Evolutionary conservation across 108 stramenopile genomes (phyloP).

Genomic region (Fragilaria crotonensis): DNA sequence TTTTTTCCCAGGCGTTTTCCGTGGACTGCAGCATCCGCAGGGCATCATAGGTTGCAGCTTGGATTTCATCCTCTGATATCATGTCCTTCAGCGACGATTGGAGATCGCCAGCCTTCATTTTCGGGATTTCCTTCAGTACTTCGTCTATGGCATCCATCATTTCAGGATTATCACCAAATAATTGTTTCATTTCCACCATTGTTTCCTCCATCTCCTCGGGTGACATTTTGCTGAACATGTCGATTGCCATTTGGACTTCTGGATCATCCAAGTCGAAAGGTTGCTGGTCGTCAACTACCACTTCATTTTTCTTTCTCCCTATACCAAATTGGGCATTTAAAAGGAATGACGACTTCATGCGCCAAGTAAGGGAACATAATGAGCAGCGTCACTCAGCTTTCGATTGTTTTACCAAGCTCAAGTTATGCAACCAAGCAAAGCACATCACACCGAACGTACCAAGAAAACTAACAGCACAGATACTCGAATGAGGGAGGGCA

Average conservation of each 20-base stretch:
- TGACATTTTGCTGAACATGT: constrained; percentile 25
- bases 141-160: constrained; percentile 6
- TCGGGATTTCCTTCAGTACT: constrained; percentile 11
- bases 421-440: no score
- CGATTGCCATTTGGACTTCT: constrained; percentile 15
- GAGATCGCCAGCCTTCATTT: background rate
- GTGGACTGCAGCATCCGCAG: constrained; percentile 2
- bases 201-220: constrained; percentile 28
- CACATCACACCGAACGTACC: no score
- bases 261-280: constrained; percentile 14
- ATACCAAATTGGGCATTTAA: background rate
- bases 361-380: no score
- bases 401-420: no score
- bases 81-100: constrained; percentile 14
- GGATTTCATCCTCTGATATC: constrained; percentile 12
- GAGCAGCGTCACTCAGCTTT: no score
- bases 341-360: no score
- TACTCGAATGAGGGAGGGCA: no score
- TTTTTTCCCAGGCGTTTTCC: constrained; percentile 7
- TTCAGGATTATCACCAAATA: constrained; percentile 21
- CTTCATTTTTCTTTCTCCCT: background rate
- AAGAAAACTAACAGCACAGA: no score
- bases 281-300: background rate
- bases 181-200: constrained; percentile 11
- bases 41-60: constrained; percentile 13